phyloP scores from a whole-genome alignment of 139 green algal species.

The Trebouxia sp. region DNA sequence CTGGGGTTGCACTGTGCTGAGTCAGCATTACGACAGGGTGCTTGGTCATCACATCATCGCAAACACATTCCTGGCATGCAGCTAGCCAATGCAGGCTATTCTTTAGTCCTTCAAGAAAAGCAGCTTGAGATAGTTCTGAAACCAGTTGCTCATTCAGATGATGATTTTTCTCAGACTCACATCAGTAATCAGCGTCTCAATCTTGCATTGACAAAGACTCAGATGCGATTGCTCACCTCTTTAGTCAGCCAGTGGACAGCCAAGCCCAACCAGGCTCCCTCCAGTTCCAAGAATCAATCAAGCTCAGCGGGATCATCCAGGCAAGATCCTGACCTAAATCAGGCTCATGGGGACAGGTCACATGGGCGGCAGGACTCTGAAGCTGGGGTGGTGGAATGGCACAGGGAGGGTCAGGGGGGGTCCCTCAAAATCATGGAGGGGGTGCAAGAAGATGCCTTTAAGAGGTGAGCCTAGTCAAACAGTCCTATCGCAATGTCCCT shows the following conservation, averaged over 20 bases:
- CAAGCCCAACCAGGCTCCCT: not conserved
- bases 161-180: conserved; percentile 3
- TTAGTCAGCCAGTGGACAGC: not conserved
- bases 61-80: conserved; percentile 32
- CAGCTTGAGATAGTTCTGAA: conserved; percentile 36
- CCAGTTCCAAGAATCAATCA: not conserved
- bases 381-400: not conserved
- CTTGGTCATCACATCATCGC: conserved; percentile 8
- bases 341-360: not conserved
- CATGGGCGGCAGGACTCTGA: not conserved
- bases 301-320: not conserved
- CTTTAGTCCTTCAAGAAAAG: conserved; percentile 52
- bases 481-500: not conserved
- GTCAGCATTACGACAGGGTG: not conserved
- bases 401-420: not conserved
- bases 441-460: conserved; percentile 34
- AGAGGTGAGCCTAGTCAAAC: not conserved
- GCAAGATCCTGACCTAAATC: not conserved
- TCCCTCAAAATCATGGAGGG: conserved; percentile 30
- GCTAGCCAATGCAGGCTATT: conserved; percentile 42
- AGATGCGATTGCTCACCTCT: not conserved
- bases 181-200: conserved; percentile 7
- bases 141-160: not conserved
- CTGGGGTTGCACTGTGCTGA: conserved; percentile 14
- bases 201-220: not conserved